Base-by-base conservation (phyloP, 179 eudicot genomes). In the Spinacia oleracea region DNA sequence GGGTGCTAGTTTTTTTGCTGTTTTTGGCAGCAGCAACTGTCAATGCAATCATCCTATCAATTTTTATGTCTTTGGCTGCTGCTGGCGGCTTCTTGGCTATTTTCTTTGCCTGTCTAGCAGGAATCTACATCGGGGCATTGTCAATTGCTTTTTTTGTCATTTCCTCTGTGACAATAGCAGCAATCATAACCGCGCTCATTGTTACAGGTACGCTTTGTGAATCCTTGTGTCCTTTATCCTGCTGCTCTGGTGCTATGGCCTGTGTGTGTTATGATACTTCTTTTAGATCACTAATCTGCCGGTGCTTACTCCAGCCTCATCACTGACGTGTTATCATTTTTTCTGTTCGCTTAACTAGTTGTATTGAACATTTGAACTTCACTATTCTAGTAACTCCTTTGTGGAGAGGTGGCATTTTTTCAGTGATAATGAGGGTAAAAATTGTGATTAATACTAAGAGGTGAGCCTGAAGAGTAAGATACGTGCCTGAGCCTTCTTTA, bases 71-170 rank as follows among this genome's bases (percentile, higher is more conserved):
- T 59, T 76, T 94, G 81, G 98, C 91, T 14, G 95, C 97, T 42
- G 95, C 89, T 59, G 97, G 98, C 70, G 97, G 97, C 73, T 88
- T 89, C 86, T 85, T 94, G 92, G 97, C 97, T 77, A 73, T 94
- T 80, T 94, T 94, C 93, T 94, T 94, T 82, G 84, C 93, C 64
- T 94, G 85, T 81, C 71, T 90, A 38, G 89, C 93, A 9, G 91
- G 86, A 71, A 85, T 91, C 40, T 93, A 93, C 76, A 76, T 95
- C 70, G 95, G 89, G 74, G 95, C 93, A 31, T 75, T 95, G 72
- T 85, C 90, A 18, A 76, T 93, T n/a, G 93, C 97, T 42, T 83
- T 81, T 59, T 89, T 91, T 75, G 97, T 90, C 21, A 89, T 93
- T 56, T 93, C 91, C 9, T 79, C 91, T 66, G 87, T 86, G 15